These are phyloP conservation scores for Suillus subluteus DNA, from an alignment of 768 basidiomycete species.

Conservation along the genomic window DNA sequence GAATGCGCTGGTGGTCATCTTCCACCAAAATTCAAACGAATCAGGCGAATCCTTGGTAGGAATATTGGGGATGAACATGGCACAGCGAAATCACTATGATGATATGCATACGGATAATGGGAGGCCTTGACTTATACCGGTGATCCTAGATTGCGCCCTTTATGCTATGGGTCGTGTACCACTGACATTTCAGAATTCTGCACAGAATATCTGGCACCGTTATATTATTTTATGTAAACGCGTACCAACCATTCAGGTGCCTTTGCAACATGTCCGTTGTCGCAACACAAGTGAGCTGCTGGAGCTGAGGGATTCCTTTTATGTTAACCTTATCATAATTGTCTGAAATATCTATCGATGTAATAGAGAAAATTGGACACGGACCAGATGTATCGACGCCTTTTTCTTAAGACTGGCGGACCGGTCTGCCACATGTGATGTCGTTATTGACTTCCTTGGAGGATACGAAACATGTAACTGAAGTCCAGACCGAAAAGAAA, in stretches of 20 bases:
- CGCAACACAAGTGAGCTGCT: neutral
- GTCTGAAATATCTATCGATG: neutral
- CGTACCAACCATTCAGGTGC: neutral
- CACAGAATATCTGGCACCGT: neutral
- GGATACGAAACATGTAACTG: neutral
- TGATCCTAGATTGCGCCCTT: neutral
- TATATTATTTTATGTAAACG: neutral
- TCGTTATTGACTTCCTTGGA: neutral
- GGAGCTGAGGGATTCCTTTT: neutral
- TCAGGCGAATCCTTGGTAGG: constrained; percentile 37
- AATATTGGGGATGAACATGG: neutral
- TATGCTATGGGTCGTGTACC: neutral
- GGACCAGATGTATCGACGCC: neutral
- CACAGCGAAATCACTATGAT: neutral
- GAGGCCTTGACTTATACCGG: neutral
- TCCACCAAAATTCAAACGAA: constrained; percentile 74
- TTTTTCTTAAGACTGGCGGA: neutral
- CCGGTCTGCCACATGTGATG: neutral
- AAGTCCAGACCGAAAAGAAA: neutral
- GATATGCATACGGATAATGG: neutral
- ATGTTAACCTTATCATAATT: neutral
- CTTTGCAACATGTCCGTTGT: neutral
- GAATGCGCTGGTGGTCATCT: constrained; percentile 63
- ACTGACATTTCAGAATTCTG: neutral
- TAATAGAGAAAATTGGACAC: neutral